Base-by-base conservation (phyloP, 2,329 filamentous ascomycete species). In the Aspergillus fumigatus region DNA sequence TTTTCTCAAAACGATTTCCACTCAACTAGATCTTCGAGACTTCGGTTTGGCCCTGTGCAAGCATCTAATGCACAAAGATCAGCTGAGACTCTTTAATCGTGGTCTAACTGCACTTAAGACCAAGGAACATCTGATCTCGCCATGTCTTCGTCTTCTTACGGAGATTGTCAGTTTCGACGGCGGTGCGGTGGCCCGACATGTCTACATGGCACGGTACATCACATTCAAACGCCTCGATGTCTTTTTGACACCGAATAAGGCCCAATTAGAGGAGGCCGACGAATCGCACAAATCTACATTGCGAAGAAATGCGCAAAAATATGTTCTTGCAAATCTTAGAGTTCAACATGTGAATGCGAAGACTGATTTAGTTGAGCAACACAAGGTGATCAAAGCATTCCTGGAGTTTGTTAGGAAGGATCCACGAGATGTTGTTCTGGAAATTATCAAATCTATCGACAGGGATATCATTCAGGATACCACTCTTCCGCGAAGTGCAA, bases 101-200 rank as follows among this genome's bases (percentile, higher is more conserved):
- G 91, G 90, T 58, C 76, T 97, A 19, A 88, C 89, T 3, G 85
- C 90, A 0, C 87, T 89, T 25, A 92, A 91, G 72, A 82, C 85
- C 50, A 96, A 95, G 69, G 91, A 92, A 41, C 91, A 90, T 72
- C 79, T 97, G 57, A 92, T 97, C 59, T 94, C 91, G 2, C 93
- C 94, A 0, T 92, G 89, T 25, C 77, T 99, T 57, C 86, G 93
- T 55, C 77, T 99, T 52, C 81, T 99, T 58, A 89, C 88, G 52
- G 93, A 99, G 74, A 82, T 92, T n/a, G 84, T 90, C 17, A 86
- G 82, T 54, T 88, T 96, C 61, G 92, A 97, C 73, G 92, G 92
- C 17, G 95, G 94, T 14, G 84, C 85, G 45, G 81, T 92, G 54
- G 90, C 92, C 27, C 87, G 85, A 63, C 82, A 87, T 48, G 81